phyloP scores from a whole-genome alignment of 768 basidiomycete species.

The Kondoa malvinella region DNA sequence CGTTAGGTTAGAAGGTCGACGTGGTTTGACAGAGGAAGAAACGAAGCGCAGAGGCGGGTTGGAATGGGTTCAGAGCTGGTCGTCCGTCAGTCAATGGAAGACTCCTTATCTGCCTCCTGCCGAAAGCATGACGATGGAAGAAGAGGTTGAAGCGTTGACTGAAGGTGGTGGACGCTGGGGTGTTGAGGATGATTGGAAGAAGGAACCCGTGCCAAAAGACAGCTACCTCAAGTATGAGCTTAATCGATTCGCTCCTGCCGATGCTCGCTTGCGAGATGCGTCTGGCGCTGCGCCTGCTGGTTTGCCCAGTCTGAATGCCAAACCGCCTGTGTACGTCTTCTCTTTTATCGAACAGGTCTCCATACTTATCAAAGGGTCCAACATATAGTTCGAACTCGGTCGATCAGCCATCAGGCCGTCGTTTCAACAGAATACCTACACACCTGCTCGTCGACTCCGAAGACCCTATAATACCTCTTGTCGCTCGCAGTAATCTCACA shows the following conservation, averaged over 20 bases:
- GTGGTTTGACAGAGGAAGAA: slow-evolving; percentile 30
- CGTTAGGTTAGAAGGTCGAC: slow-evolving; percentile 38
- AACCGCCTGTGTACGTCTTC: background rate
- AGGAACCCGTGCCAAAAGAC: slow-evolving; percentile 12
- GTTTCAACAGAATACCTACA: background rate
- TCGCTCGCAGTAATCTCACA: background rate
- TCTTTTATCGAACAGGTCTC: background rate
- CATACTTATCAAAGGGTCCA: background rate
- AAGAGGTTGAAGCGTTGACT: slow-evolving; percentile 78
- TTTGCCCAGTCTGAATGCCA: background rate
- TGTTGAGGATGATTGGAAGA: slow-evolving; percentile 17
- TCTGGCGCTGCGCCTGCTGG: background rate
- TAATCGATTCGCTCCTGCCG: background rate
- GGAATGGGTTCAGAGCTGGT: slow-evolving; percentile 42
- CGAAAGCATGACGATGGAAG: slow-evolving; percentile 44
- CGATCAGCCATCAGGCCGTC: background rate
- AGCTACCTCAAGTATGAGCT: slow-evolving; percentile 5
- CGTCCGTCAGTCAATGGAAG: slow-evolving; percentile 73
- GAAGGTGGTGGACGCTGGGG: slow-evolving; percentile 44
- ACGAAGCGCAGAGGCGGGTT: slow-evolving; percentile 28
- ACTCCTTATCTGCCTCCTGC: slow-evolving; percentile 54
- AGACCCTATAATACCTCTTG: slow-evolving; percentile 38
- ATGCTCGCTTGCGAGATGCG: background rate
- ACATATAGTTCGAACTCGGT: background rate
- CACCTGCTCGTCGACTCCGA: slow-evolving; percentile 9